A percentile compares a stretch with the other conserved stretches of the same genome.
Evolutionary conservation across 306 rosid genomes (phyloP).

Genomic region (Lablab purpureus): DNA sequence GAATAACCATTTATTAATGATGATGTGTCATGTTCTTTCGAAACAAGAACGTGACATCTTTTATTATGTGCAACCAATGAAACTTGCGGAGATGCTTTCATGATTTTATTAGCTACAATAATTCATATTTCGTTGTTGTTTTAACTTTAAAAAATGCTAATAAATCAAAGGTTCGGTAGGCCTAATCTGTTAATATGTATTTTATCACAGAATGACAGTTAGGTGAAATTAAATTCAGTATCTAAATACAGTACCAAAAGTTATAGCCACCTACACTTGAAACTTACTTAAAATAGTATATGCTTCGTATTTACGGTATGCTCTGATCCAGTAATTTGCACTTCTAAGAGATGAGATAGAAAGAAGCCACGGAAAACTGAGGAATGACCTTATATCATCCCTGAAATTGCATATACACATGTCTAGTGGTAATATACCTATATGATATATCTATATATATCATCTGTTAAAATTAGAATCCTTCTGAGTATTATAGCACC

Average conservation of each 20-base stretch:
- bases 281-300: neutral
- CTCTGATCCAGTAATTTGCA: constrained; percentile 9
- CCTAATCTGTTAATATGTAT: neutral
- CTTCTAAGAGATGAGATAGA: neutral
- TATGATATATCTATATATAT: no score
- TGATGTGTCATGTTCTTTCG: neutral
- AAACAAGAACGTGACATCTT: neutral
- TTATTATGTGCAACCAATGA: neutral
- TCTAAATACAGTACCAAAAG: constrained; percentile 8
- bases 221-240: constrained; percentile 2
- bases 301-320: neutral
- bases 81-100: neutral
- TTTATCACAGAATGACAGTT: neutral
- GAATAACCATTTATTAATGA: neutral
- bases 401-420: constrained; percentile 9
- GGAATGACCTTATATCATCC: neutral
- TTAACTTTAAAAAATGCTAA: neutral
- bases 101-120: neutral
- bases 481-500: constrained; percentile 25
- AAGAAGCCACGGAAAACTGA: neutral
- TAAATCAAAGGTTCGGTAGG: constrained; percentile 11
- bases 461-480: constrained; percentile 1
- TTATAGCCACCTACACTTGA: neutral
- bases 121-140: neutral
- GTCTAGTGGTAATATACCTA: constrained; percentile 16